Conservation (phyloP, 2,329 filamentous ascomycete genomes). For the Paecilomyces sp. region DNA sequence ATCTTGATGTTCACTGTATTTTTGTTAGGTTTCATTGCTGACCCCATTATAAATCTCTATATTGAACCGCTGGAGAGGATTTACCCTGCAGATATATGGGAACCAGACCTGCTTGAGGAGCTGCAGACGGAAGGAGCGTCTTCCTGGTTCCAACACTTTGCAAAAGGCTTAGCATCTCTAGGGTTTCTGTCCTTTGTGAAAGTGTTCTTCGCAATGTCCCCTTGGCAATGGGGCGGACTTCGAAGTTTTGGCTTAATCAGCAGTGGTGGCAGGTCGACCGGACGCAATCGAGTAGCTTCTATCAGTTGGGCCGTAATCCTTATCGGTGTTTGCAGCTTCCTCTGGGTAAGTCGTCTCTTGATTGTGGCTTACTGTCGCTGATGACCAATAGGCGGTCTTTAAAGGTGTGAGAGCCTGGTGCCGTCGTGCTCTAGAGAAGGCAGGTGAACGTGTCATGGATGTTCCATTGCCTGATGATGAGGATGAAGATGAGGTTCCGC, state of each 20-base stretch:
- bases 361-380: constrained; percentile 5
- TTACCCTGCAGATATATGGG: constrained; percentile 39
- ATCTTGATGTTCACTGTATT: constrained; percentile 72
- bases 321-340: constrained; percentile 71
- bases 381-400: constrained; percentile 60
- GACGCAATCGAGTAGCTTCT: constrained; percentile 69
- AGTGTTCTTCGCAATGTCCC: constrained; percentile 63
- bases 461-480: constrained; percentile 51
- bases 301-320: constrained; percentile 73
- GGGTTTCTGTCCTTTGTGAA: constrained; percentile 82
- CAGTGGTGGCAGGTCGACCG: constrained; percentile 51
- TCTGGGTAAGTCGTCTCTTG: constrained; percentile 54
- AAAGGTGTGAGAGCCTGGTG: constrained; percentile 71
- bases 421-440: constrained; percentile 63
- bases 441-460: constrained; percentile 75
- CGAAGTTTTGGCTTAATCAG: constrained; percentile 53
- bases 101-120: constrained; percentile 30
- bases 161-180: constrained; percentile 84
- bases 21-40: constrained; percentile 79
- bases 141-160: constrained; percentile 75
- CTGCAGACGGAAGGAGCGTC: constrained; percentile 41
- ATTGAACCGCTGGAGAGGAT: constrained; percentile 66
- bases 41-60: constrained; percentile 86
- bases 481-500: constrained; percentile 48
- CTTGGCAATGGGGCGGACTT: constrained; percentile 72